A percentile compares a stretch with the other conserved stretches of the same genome.
Conservation (phyloP, 257 asterid species). For the Nicotiana otophora region DNA sequence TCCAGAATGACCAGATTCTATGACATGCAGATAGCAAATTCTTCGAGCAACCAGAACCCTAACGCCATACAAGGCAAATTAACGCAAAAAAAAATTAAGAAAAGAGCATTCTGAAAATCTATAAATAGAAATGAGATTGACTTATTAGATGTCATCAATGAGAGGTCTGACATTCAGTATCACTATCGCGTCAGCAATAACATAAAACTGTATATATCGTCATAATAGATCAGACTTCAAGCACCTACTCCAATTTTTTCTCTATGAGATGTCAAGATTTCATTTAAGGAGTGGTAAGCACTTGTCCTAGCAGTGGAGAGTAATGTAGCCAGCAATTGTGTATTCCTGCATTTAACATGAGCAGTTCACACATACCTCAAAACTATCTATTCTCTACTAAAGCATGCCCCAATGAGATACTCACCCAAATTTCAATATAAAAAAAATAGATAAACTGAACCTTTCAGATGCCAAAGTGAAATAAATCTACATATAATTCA, state of each 20-base stretch:
- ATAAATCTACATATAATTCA: not conserved
- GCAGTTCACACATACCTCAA: not conserved
- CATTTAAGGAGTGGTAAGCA: not conserved
- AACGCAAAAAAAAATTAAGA: not conserved
- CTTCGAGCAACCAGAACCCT: not conserved
- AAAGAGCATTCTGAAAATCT: not conserved
- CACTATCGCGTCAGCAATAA: not conserved
- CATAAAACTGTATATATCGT: not conserved
- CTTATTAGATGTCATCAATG: not conserved
- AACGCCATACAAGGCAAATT: not conserved
- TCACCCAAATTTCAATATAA: not conserved
- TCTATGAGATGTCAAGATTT: not conserved
- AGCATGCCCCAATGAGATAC: not conserved
- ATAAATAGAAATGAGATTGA: not conserved
- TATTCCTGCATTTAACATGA: not conserved
- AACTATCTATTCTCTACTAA: not conserved
- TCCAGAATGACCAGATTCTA: constrained; percentile 6
- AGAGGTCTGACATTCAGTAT: not conserved
- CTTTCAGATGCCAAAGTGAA: not conserved
- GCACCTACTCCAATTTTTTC: not conserved
- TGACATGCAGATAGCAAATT: not conserved
- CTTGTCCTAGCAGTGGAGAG: not conserved
- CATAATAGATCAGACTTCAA: not conserved
- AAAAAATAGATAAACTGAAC: not conserved
- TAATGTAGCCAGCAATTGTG: constrained; percentile 1